Evolutionary conservation across 1,284 basidiomycete species (phyloP).

Genomic region (Retiboletus flavoniger): DNA sequence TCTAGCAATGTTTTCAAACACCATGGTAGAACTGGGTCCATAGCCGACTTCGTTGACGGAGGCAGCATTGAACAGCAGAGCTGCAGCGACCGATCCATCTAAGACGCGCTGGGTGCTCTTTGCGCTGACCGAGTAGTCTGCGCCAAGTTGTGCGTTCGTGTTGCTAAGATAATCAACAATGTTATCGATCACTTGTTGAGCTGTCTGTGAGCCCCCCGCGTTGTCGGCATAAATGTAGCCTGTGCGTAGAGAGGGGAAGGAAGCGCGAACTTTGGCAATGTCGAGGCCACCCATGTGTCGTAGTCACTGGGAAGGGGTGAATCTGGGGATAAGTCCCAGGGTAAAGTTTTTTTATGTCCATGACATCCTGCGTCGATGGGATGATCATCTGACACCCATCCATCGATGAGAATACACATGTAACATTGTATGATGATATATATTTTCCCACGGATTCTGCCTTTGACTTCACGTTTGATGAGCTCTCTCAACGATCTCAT

Average conservation of each 20-base stretch:
- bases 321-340: neutral
- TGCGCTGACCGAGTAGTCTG: slow-evolving; percentile 60
- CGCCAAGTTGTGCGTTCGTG: slow-evolving; percentile 73
- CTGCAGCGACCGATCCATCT: slow-evolving; percentile 52
- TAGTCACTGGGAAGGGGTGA: neutral
- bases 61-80: slow-evolving; percentile 61
- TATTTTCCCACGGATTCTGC: neutral
- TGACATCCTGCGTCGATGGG: neutral
- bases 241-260: slow-evolving; percentile 61
- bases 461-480: no score
- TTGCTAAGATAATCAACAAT: slow-evolving; percentile 67
- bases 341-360: neutral
- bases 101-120: slow-evolving; percentile 52
- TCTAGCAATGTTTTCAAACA: slow-evolving; percentile 62
- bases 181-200: slow-evolving; percentile 51
- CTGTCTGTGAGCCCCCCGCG: slow-evolving; percentile 73
- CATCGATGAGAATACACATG: neutral
- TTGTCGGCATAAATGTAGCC: slow-evolving; percentile 75
- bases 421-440: no score
- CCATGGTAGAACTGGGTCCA: slow-evolving; percentile 66
- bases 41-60: slow-evolving; percentile 64
- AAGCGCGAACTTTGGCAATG: slow-evolving; percentile 51
- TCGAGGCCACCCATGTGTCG: slow-evolving; percentile 40
- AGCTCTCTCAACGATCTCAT: slow-evolving; percentile 44
- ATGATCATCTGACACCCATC: slow-evolving; percentile 5